phyloP scores from a whole-genome alignment of 2,329 filamentous ascomycete genomes.

The Colletotrichum viniferum region DNA sequence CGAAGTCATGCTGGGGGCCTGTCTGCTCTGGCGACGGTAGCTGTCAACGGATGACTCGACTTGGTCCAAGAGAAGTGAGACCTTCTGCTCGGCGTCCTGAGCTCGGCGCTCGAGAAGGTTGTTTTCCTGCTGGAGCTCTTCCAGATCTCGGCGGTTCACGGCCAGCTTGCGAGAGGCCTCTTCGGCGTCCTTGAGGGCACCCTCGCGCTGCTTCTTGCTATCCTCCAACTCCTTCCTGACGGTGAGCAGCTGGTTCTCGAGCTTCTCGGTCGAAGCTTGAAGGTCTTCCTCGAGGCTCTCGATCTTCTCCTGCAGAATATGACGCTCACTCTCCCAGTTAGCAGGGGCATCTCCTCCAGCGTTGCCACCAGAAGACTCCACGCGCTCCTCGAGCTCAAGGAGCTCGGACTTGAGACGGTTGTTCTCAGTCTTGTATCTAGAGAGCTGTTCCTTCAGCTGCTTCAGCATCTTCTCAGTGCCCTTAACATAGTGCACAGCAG shows the following conservation, averaged over 20 bases:
- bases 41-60: conserved; percentile 93
- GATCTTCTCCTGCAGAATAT: conserved; percentile 70
- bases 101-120: conserved; percentile 80
- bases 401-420: conserved; percentile 81
- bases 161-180: conserved; percentile 62
- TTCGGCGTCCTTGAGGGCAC: conserved; percentile 60
- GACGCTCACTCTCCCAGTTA: conserved; percentile 79
- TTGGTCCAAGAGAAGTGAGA: conserved; percentile 90
- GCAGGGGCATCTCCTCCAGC: conserved; percentile 44
- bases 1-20: conserved; percentile 56
- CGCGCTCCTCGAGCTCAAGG: conserved; percentile 65
- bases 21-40: conserved; percentile 80
- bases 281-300: conserved; percentile 72
- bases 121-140: conserved; percentile 85
- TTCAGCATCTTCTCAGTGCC: conserved; percentile 99
- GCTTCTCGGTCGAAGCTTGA: conserved; percentile 63
- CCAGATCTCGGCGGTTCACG: conserved; percentile 69
- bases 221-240: conserved; percentile 73
- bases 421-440: conserved; percentile 89
- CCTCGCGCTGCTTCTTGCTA: conserved; percentile 71
- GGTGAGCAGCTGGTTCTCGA: conserved; percentile 73
- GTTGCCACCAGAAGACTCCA: conserved; percentile 38
- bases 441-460: conserved; percentile 97
- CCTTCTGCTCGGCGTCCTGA: conserved; percentile 88
- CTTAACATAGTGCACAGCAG: conserved; percentile 96